phyloP scores from a whole-genome alignment of 176 grass and related monocot species.

The Saccharum spontaneum region DNA sequence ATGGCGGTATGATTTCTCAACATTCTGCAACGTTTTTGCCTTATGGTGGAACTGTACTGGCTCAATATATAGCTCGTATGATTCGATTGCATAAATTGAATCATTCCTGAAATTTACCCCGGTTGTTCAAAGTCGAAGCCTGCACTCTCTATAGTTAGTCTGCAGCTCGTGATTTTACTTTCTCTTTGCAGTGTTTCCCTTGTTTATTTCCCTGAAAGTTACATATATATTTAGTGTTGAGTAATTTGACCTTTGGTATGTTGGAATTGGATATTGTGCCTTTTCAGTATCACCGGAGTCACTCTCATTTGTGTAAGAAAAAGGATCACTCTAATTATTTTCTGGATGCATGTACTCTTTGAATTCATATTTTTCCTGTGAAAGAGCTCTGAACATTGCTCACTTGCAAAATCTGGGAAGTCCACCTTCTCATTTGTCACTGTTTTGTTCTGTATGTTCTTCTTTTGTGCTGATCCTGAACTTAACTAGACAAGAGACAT shows the following conservation, averaged over 20 bases:
- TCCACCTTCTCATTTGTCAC: background rate
- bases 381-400: slow-evolving; percentile 7
- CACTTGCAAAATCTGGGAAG: background rate
- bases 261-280: background rate
- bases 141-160: background rate
- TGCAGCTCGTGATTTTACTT: background rate
- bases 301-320: background rate
- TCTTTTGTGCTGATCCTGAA: slow-evolving; percentile 8
- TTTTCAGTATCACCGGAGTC: background rate
- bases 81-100: slow-evolving; percentile 15
- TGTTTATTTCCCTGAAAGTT: background rate
- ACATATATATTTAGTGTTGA: background rate
- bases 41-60: slow-evolving; percentile 6
- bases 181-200: background rate
- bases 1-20: slow-evolving; percentile 65
- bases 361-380: background rate
- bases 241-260: background rate
- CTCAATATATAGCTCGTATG: background rate
- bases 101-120: background rate
- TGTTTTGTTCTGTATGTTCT: slow-evolving; percentile 21
- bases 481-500: background rate
- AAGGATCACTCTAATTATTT: background rate
- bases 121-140: background rate
- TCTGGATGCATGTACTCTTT: background rate
- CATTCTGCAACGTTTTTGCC: background rate